Evolutionary conservation across 1,284 basidiomycete species (phyloP), one percentile per base, ranked within the genome.

Genomic region (Peniophora sp.): DNA sequence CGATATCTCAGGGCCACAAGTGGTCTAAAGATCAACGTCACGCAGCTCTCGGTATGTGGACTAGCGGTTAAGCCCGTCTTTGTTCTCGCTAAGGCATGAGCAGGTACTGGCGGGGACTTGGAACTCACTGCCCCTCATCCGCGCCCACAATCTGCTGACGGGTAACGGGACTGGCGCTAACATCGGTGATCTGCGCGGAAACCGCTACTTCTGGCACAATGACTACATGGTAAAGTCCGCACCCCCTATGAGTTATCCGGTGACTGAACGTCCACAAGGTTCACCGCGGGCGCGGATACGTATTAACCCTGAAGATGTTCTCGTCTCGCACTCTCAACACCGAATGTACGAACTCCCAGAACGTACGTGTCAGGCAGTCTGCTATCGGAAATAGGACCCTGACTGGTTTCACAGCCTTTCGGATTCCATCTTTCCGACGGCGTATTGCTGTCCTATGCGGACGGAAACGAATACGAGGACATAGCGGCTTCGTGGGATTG

Each of bases 351-450:
- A 86, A 87, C 59, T 65, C 64, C 11, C 75, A 83, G 58, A 87
- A 86, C 56, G 78, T 73, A 51, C 46, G 68, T 53, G 18, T 49
- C n/a, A n/a, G 24, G 1, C 23, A 8, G 5, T n/a, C 37, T 6
- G n/a, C 8, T 5, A 5, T n/a, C 5, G 15, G 15, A 41, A 5
- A 41, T 35, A 27, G 42, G 24, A 27, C 52, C 52, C 12, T 55
- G 44, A 22, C 22, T 11, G 14, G 34, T 41, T 22, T 47, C 34
- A 12, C 48, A 80, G 78, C 78, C 75, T 6, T 66, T 76, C 12
- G 85, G 83, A 0, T 85, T 85, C 64, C 83, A 86, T 57, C 68
- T 87, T 3, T 71, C 81, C 0, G 82, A 86, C 54, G 84, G 84
- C 0, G 73, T 74, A 0, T 62, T 79, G 5, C 84, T 81, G 63